Evolutionary conservation across 768 basidiomycete genomes (phyloP), one percentile per base, ranked within the genome.

Genomic region (Lentinula guzmanii): DNA sequence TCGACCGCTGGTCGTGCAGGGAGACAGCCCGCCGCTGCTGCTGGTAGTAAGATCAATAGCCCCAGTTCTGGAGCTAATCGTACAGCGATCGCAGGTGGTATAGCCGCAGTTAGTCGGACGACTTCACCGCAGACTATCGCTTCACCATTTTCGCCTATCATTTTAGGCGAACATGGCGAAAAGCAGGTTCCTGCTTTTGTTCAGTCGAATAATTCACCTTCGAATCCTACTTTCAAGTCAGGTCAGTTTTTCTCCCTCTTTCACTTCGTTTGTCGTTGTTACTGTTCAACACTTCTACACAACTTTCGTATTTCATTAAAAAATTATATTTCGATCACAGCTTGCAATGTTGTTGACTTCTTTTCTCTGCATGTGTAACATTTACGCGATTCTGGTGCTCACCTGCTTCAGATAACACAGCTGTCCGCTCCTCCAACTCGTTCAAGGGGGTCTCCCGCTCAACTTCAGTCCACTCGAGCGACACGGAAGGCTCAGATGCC

Each of bases 131-230:
- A 45, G 15, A 45, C 45, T 4, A 59, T 59, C 11, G 48, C 58
- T n/a, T 59, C 58, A 13, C 58, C 58, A 4, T 59, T 59, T 33
- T 59, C 58, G 28, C 58, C 58, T 46, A 59, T 59, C 11, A 45
- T 59, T 43, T 21, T 59, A 33, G 45, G 48, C 11, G 58, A 51
- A 48, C 43, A 59, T 13, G 58, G 48, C 13, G 58, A 46, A 45
- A 59, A 31, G 34, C 28, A 56, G 37, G 37, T 34, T 18, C 52
- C 16, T 18, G 31, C 51, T 52, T 50, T 6, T 21, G 31, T 4
- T 7, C 52, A 39, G 16, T 16, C 28, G 10, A 53, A 18, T 34
- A 53, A 6, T 15, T 34, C 52, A 1, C 7, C 37, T 8, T 8
- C 37, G 6, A 53, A 28, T 28, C 0, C 15, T 6, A 53, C 37